Conservation (phyloP, 352 stramenopile species). For the Globisporangium heterothallicum region DNA sequence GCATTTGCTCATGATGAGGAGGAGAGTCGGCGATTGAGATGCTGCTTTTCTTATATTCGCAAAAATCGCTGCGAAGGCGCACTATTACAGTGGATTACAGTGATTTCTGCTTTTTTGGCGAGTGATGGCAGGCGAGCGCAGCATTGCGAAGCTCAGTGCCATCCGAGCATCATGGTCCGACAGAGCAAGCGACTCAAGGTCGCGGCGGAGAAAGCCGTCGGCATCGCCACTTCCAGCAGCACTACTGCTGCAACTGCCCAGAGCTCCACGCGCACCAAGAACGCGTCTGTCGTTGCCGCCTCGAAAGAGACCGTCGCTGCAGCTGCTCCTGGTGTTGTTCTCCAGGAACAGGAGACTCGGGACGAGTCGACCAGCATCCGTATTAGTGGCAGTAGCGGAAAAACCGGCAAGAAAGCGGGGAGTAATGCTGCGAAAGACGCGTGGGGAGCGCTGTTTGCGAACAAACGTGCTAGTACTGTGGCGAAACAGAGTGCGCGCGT, state of each 20-base stretch:
- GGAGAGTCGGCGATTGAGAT: too few species aligned
- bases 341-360: too few species aligned
- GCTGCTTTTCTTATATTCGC: too few species aligned
- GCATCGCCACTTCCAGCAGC: constrained; percentile 1
- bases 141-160: background rate
- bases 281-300: background rate
- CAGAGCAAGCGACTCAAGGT: constrained; percentile 34
- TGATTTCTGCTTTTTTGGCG: background rate
- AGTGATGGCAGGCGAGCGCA: background rate
- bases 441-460: constrained; percentile 37
- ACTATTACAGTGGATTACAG: too few species aligned
- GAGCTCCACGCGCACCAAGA: background rate
- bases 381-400: too few species aligned
- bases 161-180: constrained; percentile 13
- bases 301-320: constrained; percentile 15
- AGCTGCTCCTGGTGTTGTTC: too few species aligned
- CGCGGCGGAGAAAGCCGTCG: constrained; percentile 16
- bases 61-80: too few species aligned
- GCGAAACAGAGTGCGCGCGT: background rate
- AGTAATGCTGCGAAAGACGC: constrained; percentile 19
- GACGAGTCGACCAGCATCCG: too few species aligned
- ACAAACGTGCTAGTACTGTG: constrained; percentile 8
- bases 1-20: too few species aligned
- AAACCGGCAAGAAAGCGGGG: constrained; percentile 2
- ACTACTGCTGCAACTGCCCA: background rate